Evolutionary conservation across 1,139 yeast species (phyloP).

Genomic region (Groenewaldozyma auringiensis): DNA sequence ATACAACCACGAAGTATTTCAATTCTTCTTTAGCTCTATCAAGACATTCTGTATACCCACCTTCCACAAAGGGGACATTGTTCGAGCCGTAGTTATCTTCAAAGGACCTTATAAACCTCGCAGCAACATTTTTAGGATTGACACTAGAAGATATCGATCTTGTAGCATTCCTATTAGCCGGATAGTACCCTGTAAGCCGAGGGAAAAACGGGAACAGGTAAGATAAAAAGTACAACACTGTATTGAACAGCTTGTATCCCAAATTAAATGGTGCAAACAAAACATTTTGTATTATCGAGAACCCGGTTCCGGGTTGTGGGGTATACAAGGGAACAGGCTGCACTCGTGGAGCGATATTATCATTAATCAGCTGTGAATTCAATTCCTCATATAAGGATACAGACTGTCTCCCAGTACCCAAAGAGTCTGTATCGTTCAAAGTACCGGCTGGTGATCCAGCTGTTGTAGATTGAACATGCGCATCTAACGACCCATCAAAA

Average conservation of each 20-base stretch:
- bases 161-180: slow-evolving; percentile 28
- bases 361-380: slow-evolving; percentile 14
- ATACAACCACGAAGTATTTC: slow-evolving; percentile 62
- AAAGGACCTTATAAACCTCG: slow-evolving; percentile 34
- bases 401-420: slow-evolving; percentile 3
- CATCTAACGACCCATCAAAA: slow-evolving; percentile 21
- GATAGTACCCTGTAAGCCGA: slow-evolving; percentile 31
- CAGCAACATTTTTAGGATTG: slow-evolving; percentile 37
- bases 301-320: slow-evolving; percentile 16
- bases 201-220: slow-evolving; percentile 32
- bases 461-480: too few relatives aligned
- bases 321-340: slow-evolving; percentile 18
- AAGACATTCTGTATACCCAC: slow-evolving; percentile 71
- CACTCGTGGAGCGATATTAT: slow-evolving; percentile 19
- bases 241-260: slow-evolving; percentile 26
- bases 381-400: slow-evolving; percentile 28
- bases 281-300: slow-evolving; percentile 25
- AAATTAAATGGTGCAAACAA: slow-evolving; percentile 29
- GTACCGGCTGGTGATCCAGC: slow-evolving; percentile 11
- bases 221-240: slow-evolving; percentile 27
- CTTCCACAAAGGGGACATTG: slow-evolving; percentile 44
- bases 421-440: slow-evolving; percentile 8
- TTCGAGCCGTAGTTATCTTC: slow-evolving; percentile 29
- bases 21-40: slow-evolving; percentile 59
- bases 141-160: slow-evolving; percentile 29